Evolutionary conservation across 2,329 filamentous ascomycete species (phyloP), one percentile per base, ranked within the genome.

Genomic region (Parastagonospora nodorum): DNA sequence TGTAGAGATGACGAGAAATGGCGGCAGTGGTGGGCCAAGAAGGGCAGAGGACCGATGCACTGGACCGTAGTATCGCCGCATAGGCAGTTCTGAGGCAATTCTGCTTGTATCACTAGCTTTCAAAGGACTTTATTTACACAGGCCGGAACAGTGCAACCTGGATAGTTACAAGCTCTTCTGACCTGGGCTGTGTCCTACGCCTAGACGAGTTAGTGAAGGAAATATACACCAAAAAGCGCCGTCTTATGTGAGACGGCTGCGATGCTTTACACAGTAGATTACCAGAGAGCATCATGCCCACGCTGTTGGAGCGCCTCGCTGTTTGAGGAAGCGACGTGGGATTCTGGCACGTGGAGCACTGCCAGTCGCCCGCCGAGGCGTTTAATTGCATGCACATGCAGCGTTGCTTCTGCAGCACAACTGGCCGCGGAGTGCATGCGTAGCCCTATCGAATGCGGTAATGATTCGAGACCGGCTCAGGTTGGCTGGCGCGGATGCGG

Each of bases 391-490:
- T 45, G 43, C n/a, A 14, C 31, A 40, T 30, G 49, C 39, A 42
- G 41, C 36, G 43, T 39, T 40, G 29, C 30, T 39, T 42, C 36
- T 51, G 42, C 42, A 49, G 32, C 43, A 46, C 40, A 35, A 24
- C 56, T 31, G 42, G 42, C 46, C 37, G 44, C 19, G 38, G 35
- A 12, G 16, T 46, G 44, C 44, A 46, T 46, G 29, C 33, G 49
- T 58, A 69, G 66, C 64, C 63, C 63, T 66, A 67, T 67, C 60
- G 39, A 63, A 64, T 56, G 49, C 51, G 55, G 58, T 53, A 58
- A 48, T 29, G 28, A 16, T 46, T 19, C 36, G 40, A 27, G 36
- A 57, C 43, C 31, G 40, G 33, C 19, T 30, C 24, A 27, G 31
- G 45, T 47, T 46, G 44, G 43, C 45, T 45, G 38, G 31, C 37